Evolutionary conservation across 306 rosid genomes (phyloP).

Genomic region (Fagus crenata): DNA sequence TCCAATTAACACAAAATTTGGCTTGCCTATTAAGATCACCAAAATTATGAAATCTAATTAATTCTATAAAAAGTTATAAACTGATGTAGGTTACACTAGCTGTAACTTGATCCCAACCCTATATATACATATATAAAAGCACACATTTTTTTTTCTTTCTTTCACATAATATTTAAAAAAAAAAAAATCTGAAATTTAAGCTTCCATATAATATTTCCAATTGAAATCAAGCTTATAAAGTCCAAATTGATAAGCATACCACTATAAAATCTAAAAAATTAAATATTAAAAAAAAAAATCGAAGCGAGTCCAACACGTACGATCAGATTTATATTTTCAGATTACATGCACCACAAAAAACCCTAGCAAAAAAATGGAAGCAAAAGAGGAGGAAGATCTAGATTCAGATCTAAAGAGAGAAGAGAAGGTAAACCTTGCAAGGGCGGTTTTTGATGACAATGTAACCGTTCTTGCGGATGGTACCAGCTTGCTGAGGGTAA

Average conservation of each 20-base stretch:
- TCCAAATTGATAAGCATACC: background rate
- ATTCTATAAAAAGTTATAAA: no score
- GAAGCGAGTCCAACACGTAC: background rate
- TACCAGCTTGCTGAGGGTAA: slow-evolving; percentile 94
- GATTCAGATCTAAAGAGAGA: background rate
- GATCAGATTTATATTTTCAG: background rate
- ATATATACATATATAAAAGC: no score
- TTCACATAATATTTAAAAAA: background rate
- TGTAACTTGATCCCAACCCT: no score
- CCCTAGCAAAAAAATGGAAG: no score
- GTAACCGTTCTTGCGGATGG: slow-evolving; percentile 92
- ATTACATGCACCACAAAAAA: background rate
- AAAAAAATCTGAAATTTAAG: background rate
- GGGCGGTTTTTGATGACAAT: slow-evolving; percentile 85
- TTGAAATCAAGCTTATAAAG: background rate
- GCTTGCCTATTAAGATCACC: no score
- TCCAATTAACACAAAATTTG: background rate
- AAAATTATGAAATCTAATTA: no score
- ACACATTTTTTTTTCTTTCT: background rate
- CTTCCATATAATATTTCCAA: background rate
- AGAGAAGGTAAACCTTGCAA: slow-evolving; percentile 66
- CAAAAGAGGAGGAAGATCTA: background rate
- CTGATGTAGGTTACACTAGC: no score
- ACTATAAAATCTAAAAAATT: background rate
- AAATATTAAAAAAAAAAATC: background rate